Evolutionary conservation across 441 rosid genomes (phyloP).

Genomic region (Melastoma candidum): DNA sequence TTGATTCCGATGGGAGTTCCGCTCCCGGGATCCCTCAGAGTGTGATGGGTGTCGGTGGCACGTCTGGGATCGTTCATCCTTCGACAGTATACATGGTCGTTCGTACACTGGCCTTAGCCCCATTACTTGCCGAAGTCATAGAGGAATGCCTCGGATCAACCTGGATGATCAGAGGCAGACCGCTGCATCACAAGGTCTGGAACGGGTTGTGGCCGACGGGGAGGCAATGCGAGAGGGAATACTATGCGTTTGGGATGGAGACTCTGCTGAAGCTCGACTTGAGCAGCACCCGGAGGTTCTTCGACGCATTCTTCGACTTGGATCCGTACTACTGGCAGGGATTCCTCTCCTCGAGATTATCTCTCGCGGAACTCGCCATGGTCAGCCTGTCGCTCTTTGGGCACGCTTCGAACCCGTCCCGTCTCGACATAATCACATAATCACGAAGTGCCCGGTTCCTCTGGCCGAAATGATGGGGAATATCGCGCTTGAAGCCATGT

Average conservation of each 20-base stretch:
- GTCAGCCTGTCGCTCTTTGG: conserved; percentile 38
- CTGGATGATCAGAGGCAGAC: conserved; percentile 55
- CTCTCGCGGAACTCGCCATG: conserved; percentile 29
- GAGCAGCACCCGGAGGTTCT: conserved; percentile 39
- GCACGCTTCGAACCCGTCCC: conserved; percentile 37
- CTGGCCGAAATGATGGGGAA: conserved; percentile 43
- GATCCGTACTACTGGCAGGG: conserved; percentile 59
- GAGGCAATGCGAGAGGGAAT: conserved; percentile 32
- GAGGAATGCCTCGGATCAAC: conserved; percentile 61
- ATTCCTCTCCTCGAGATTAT: conserved; percentile 48
- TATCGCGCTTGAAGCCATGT: conserved; percentile 43
- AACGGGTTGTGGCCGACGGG: conserved; percentile 49
- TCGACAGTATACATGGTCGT: conserved; percentile 64
- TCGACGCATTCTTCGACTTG: conserved; percentile 56
- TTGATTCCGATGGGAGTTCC: conserved; percentile 79
- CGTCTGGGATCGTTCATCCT: conserved; percentile 58
- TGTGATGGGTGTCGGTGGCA: conserved; percentile 63
- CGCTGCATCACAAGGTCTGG: conserved; percentile 44
- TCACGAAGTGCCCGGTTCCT: conserved; percentile 52
- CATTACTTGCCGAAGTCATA: conserved; percentile 32
- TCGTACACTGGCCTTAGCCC: conserved; percentile 39
- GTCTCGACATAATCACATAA: conserved; percentile 25
- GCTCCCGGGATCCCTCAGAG: conserved; percentile 50
- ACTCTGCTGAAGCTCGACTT: conserved; percentile 50
- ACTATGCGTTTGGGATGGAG: conserved; percentile 60